These are phyloP conservation scores for Amanita thiersii DNA, from an alignment of 768 basidiomycete genomes.

Conservation along the genomic window DNA sequence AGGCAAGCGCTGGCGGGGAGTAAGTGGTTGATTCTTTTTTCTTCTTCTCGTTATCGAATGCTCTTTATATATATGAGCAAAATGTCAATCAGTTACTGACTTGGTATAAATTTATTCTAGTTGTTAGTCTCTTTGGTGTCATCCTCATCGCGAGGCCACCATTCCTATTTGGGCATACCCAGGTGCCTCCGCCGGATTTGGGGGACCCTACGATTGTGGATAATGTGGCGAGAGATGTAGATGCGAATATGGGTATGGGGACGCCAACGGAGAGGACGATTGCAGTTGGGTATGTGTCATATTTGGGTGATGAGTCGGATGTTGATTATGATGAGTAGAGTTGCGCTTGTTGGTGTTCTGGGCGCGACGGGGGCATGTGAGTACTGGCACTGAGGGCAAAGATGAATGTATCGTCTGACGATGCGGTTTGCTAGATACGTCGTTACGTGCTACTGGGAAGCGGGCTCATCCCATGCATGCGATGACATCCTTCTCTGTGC, in stretches of 20 bases:
- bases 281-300: conserved; percentile 44
- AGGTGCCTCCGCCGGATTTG: conserved; percentile 11
- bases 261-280: conserved; percentile 36
- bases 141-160: conserved; percentile 75
- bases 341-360: conserved; percentile 57
- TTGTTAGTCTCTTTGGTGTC: conserved; percentile 67
- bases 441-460: conserved; percentile 60
- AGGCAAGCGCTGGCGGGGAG: conserved; percentile 45
- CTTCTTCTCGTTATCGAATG: neutral
- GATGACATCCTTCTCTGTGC: conserved; percentile 55
- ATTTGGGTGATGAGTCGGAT: neutral
- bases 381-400: conserved; percentile 18
- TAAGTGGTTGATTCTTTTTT: conserved; percentile 20
- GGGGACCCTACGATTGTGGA: conserved; percentile 8
- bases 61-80: neutral
- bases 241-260: conserved; percentile 19
- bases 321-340: conserved; percentile 22
- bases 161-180: conserved; percentile 58
- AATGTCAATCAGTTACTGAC: too few species aligned
- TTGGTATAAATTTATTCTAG: too few species aligned
- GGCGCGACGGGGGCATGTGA: conserved; percentile 64
- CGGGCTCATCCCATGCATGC: conserved; percentile 71
- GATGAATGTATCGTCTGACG: neutral
- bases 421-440: conserved; percentile 20
- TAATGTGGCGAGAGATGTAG: neutral